These are phyloP conservation scores for Myxozyma nipponensis DNA, from an alignment of 805 yeast genomes.

Conservation along the genomic window DNA sequence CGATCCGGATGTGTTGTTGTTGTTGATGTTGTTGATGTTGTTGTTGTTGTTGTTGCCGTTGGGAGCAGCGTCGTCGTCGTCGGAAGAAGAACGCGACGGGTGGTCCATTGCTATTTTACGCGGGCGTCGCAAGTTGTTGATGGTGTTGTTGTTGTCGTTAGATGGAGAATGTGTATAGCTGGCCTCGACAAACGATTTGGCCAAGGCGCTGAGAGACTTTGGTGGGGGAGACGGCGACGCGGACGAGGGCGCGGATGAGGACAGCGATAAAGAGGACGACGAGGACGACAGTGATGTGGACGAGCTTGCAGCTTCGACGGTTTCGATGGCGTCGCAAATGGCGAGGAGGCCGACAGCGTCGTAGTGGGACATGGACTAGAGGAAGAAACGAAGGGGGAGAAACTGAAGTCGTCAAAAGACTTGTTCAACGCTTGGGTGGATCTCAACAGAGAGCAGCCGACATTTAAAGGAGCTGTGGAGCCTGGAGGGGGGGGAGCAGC, in stretches of 20 bases:
- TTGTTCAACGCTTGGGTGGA: background rate
- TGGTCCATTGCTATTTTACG: background rate
- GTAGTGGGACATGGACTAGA: conserved; percentile 35
- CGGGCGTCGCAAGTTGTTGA: conserved; percentile 3
- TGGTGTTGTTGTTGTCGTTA: conserved; percentile 5
- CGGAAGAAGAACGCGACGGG: background rate
- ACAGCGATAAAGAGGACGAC: conserved; percentile 7
- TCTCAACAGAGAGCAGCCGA: conserved; percentile 10
- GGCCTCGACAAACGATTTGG: conserved; percentile 2
- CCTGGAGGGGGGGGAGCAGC: too few relatives aligned
- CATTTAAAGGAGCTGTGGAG: too few relatives aligned
- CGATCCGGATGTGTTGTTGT: background rate
- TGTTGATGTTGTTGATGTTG: too few relatives aligned
- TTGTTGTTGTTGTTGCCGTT: background rate
- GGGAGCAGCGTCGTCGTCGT: conserved; percentile 3
- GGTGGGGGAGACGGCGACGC: conserved; percentile 17
- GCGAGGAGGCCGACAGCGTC: conserved; percentile 42
- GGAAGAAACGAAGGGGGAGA: conserved; percentile 5
- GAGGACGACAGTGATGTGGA: conserved; percentile 24
- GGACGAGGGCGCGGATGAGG: conserved; percentile 18
- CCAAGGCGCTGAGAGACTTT: conserved; percentile 15
- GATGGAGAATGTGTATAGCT: conserved; percentile 5
- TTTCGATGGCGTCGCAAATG: conserved; percentile 41
- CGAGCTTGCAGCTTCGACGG: conserved; percentile 37
- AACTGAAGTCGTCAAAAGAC: too few relatives aligned